A percentile compares a stretch with the other conserved stretches of the same genome.
These are phyloP conservation scores for Ophiostoma triangulosporum DNA, from an alignment of 2,329 filamentous ascomycete species.

Conservation along the genomic window DNA sequence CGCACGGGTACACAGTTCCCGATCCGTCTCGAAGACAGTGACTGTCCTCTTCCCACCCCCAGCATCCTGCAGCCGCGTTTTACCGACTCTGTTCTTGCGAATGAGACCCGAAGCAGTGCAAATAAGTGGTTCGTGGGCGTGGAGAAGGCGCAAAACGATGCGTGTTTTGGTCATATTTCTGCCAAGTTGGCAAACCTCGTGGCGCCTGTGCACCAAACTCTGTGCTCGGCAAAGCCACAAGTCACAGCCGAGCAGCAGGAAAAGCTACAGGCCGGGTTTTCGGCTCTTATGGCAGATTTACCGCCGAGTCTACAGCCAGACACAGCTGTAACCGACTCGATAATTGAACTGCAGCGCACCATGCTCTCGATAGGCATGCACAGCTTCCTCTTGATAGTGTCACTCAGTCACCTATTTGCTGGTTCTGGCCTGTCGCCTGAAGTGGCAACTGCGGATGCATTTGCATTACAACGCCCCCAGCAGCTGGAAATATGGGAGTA, in stretches of 20 bases:
- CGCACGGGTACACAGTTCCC: constrained; percentile 14
- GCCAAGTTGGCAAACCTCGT: background rate
- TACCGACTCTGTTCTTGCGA: background rate
- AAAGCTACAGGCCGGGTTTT: background rate
- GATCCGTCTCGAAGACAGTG: constrained; percentile 13
- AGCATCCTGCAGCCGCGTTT: background rate
- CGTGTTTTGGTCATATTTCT: background rate
- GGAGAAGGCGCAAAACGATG: background rate
- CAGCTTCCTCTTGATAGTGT: constrained; percentile 6
- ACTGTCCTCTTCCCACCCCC: constrained; percentile 11
- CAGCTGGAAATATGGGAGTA: constrained; percentile 9
- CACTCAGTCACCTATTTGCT: background rate
- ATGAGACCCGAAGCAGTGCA: background rate
- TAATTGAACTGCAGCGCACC: constrained; percentile 4
- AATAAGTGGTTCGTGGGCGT: background rate
- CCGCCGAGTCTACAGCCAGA: constrained; percentile 2
- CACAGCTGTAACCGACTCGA: background rate
- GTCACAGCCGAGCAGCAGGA: constrained; percentile 1
- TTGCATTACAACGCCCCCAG: constrained; percentile 1
- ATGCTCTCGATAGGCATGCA: constrained; percentile 6
- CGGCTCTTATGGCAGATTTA: background rate
- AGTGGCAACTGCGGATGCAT: background rate
- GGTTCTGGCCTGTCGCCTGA: background rate
- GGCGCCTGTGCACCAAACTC: constrained; percentile 4
- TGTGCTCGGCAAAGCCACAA: constrained; percentile 2